Evolutionary conservation across 345 rosid species (phyloP).

Genomic region (Bruguiera parviflora): DNA sequence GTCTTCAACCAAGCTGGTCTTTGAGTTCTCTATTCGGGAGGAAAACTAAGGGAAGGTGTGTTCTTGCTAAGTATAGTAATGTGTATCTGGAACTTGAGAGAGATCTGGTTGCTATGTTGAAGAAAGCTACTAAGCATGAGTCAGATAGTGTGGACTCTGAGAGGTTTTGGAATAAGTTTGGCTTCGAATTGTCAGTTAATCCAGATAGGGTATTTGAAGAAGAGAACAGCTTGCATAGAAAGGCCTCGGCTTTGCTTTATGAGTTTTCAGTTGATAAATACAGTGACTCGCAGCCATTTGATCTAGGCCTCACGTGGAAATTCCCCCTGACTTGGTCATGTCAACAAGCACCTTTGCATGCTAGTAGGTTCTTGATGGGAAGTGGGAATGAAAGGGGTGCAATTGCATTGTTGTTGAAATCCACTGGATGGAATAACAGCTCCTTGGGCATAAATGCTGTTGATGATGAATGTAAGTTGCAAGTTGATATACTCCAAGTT

Average conservation of each 20-base stretch:
- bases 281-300: slow-evolving; percentile 55
- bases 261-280: slow-evolving; percentile 55
- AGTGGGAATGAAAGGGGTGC: slow-evolving; percentile 98
- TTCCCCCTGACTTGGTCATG: slow-evolving; percentile 66
- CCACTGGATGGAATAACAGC: slow-evolving; percentile 38
- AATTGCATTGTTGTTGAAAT: slow-evolving; percentile 75
- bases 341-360: slow-evolving; percentile 65
- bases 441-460: slow-evolving; percentile 19
- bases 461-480: slow-evolving; percentile 45
- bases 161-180: slow-evolving; percentile 28
- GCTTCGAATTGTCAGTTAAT: slow-evolving; percentile 51
- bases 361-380: slow-evolving; percentile 88
- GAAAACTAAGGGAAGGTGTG: slow-evolving; percentile 60
- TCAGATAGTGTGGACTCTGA: slow-evolving; percentile 24
- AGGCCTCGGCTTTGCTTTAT: slow-evolving; percentile 42
- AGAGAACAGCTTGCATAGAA: slow-evolving; percentile 28
- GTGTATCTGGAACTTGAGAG: slow-evolving; percentile 73
- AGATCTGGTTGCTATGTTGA: slow-evolving; percentile 36
- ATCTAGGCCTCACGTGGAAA: slow-evolving; percentile 74
- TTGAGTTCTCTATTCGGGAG: slow-evolving; percentile 79
- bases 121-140: slow-evolving; percentile 29
- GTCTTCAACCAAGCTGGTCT: slow-evolving; percentile 78
- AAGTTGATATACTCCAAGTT: slow-evolving; percentile 75
- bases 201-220: slow-evolving; percentile 65
- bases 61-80: slow-evolving; percentile 68